Evolutionary conservation across 805 yeast species (phyloP).

Genomic region (Ogataea zsoltii): DNA sequence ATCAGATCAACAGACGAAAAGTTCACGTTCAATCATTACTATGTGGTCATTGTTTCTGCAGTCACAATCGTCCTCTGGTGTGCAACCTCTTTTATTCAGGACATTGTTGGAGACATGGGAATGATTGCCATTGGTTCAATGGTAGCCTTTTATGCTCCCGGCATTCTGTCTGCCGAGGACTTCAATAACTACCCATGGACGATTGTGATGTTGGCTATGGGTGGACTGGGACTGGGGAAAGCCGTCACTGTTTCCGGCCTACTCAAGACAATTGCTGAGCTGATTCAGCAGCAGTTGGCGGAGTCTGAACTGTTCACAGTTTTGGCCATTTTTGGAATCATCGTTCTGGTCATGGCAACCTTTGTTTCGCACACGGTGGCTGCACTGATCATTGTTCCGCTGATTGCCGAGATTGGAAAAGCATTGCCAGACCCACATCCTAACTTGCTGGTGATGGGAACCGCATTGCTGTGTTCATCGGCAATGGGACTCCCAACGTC

Average conservation of each 20-base stretch:
- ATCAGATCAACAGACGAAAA: constrained; percentile 64
- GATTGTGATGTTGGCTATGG: constrained; percentile 94
- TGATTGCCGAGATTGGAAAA: constrained; percentile 87
- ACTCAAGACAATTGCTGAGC: constrained; percentile 70
- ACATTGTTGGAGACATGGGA: constrained; percentile 93
- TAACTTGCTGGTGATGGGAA: constrained; percentile 66
- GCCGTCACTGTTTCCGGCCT: constrained; percentile 93
- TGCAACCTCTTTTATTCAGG: constrained; percentile 70
- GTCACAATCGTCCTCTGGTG: constrained; percentile 88
- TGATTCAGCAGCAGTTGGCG: constrained; percentile 65
- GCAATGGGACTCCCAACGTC: constrained; percentile 99
- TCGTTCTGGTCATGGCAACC: constrained; percentile 84
- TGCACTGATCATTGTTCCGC: constrained; percentile 87
- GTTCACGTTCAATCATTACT: constrained; percentile 74
- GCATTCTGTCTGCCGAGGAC: constrained; percentile 82
- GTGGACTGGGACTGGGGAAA: constrained; percentile 93
- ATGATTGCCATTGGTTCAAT: constrained; percentile 88
- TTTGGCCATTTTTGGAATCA: constrained; percentile 74
- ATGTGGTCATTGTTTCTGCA: constrained; percentile 64
- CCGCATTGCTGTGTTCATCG: constrained; percentile 75
- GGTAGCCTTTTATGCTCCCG: constrained; percentile 90
- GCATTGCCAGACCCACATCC: constrained; percentile 80
- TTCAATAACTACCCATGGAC: constrained; percentile 97
- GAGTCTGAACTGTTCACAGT: constrained; percentile 72
- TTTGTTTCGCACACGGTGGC: constrained; percentile 98